Conservation (phyloP, 2,329 filamentous ascomycete species). For the Hypocrella siamensis region DNA sequence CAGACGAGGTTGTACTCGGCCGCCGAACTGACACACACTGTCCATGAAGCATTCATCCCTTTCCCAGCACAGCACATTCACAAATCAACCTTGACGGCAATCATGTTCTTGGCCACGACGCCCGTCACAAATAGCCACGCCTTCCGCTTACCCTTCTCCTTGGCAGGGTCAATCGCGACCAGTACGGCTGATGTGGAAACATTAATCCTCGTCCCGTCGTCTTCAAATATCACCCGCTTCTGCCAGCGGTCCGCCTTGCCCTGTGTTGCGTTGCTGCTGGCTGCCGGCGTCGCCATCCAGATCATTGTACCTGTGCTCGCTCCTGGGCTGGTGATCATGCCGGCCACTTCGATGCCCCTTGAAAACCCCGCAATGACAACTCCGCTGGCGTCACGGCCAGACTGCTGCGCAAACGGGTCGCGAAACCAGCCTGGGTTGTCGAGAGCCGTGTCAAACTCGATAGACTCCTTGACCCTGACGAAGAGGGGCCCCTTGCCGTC, state of each 20-base stretch:
- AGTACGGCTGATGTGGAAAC: slow-evolving; percentile 35
- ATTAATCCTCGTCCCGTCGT: slow-evolving; percentile 35
- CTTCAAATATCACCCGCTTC: slow-evolving; percentile 36
- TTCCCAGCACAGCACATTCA: no score
- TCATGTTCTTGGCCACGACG: slow-evolving; percentile 29
- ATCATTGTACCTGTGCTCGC: slow-evolving; percentile 29
- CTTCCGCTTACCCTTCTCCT: slow-evolving; percentile 25
- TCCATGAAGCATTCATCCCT: no score
- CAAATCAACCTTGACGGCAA: slow-evolving; percentile 38
- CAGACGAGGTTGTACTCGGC: no score
- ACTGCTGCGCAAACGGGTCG: slow-evolving; percentile 29
- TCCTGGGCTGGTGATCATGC: slow-evolving; percentile 14
- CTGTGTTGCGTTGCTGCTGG: background rate
- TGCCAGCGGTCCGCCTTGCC: slow-evolving; percentile 17
- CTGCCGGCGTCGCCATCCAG: slow-evolving; percentile 18
- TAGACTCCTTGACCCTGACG: slow-evolving; percentile 19
- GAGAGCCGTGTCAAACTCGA: slow-evolving; percentile 27
- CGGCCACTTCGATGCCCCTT: slow-evolving; percentile 20
- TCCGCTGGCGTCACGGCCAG: slow-evolving; percentile 32
- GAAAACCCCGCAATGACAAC: slow-evolving; percentile 34
- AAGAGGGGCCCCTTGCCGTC: slow-evolving; percentile 4
- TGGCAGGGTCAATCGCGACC: slow-evolving; percentile 31
- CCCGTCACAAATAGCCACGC: slow-evolving; percentile 45
- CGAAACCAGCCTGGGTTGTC: slow-evolving; percentile 45
- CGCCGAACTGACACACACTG: no score